Evolutionary conservation across 2,329 filamentous ascomycete genomes (phyloP), one percentile per base, ranked within the genome.

Genomic region (Aureobasidium melanogenum): DNA sequence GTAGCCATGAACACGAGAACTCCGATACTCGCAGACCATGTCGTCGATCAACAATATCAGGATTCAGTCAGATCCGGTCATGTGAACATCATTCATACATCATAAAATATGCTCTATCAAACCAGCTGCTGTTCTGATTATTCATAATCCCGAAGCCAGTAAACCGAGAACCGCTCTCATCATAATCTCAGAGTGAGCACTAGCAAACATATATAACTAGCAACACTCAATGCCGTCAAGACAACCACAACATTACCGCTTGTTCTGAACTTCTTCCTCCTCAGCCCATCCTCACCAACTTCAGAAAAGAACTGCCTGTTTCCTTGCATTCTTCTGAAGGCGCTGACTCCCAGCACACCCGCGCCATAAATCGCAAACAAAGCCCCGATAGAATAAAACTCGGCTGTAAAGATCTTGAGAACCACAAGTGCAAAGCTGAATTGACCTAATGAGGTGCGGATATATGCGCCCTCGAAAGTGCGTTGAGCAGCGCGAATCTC

Each of bases 401-500:
- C 94, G 57, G 87, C 84, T 9, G 91, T 97, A 78, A 99, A 97
- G 74, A 99, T 95, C 77, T 95, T 96, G 67, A 96, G 84, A 57
- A 99, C 89, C 65, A 99, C 87, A 54, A 99, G 85, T 22, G 93
- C 87, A 74, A 99, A 97, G 61, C 89, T 93, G 78, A 97, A 97
- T 71, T 97, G 92, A 3, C 89, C 90, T 22, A 99, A 84, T 2
- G 93, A 92, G 0, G 94, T 99, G 64, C 94, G 89, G 70, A 97
- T 88, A 75, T 97, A 99, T 24, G 94, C 94, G 24, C 94, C 94
- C 75, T 99, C 94, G 69, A 97, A 99, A 1, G 94, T 99, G 60
- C 94, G 85, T 73, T 99, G 94, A 12, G 93, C 90, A 14, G 94
- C 94, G 65, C 94, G 89, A 66, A 97, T 88, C 76, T 97, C 94